Percentiles rank a stretch among this genome's conserved stretches.
phyloP scores from a whole-genome alignment of 768 basidiomycete genomes.

The Cystobasidium ongulense region DNA sequence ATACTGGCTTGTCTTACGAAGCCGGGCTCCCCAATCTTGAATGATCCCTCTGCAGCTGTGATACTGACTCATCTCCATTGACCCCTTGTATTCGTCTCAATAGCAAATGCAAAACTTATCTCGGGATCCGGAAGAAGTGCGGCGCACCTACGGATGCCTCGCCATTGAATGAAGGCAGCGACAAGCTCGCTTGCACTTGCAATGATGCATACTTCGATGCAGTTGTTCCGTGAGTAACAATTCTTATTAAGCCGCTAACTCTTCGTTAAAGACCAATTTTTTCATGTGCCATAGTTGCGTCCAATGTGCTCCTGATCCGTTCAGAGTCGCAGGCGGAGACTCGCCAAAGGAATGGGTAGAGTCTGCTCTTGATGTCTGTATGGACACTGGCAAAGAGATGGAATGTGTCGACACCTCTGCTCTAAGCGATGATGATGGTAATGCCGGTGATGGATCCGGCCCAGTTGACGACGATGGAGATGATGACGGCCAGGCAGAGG shows the following conservation, averaged over 20 bases:
- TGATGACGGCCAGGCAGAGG: not conserved
- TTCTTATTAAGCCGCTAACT: not conserved
- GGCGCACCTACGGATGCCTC: not conserved
- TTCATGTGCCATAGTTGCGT: not conserved
- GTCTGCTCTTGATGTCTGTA: not conserved
- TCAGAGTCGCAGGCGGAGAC: not conserved
- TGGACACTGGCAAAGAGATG: not conserved
- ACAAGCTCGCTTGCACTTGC: not conserved
- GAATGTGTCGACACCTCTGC: not conserved
- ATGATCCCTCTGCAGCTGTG: too few species aligned
- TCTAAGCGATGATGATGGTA: not conserved
- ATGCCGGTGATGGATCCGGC: not conserved
- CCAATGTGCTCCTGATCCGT: not conserved
- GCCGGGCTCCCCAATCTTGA: not conserved
- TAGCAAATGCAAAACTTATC: not conserved
- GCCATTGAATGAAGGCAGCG: not conserved
- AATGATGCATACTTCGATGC: not conserved
- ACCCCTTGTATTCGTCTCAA: not conserved
- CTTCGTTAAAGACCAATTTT: not conserved
- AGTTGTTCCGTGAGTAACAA: not conserved
- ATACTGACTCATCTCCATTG: not conserved
- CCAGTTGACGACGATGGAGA: not conserved
- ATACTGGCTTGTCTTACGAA: too few species aligned
- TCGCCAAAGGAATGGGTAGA: not conserved
- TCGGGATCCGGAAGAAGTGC: not conserved